phyloP scores from a whole-genome alignment of 495 filamentous ascomycete genomes.

The Xylaria grammica region DNA sequence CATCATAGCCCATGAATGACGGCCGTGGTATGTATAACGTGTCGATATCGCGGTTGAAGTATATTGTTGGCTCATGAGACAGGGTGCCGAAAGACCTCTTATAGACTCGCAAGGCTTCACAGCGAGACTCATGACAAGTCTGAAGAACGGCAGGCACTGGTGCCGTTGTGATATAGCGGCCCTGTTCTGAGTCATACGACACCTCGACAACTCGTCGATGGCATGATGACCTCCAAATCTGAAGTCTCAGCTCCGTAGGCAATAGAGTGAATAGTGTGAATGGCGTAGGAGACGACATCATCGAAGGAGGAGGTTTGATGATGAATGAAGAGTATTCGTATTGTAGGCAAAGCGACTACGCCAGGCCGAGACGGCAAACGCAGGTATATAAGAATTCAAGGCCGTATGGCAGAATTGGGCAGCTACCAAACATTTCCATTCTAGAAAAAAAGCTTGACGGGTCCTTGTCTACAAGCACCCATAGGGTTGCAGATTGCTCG shows the following conservation, averaged over 20 bases:
- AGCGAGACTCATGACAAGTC: conserved; percentile 49
- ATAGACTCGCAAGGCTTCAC: conserved; percentile 49
- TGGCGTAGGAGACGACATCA: conserved; percentile 24
- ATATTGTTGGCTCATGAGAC: conserved; percentile 40
- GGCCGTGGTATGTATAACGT: conserved; percentile 55
- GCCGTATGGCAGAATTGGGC: not conserved
- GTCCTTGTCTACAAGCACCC: not conserved
- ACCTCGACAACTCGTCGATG: conserved; percentile 49
- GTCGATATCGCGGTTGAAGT: conserved; percentile 52
- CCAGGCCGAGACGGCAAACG: not conserved
- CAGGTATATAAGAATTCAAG: conserved; percentile 4
- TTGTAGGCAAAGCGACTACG: not conserved
- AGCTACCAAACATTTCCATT: not conserved
- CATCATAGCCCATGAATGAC: conserved; percentile 53
- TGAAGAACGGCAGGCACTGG: conserved; percentile 47
- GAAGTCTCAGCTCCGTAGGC: conserved; percentile 55
- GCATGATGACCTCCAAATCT: conserved; percentile 53
- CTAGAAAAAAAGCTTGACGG: not conserved
- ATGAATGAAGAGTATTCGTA: not conserved
- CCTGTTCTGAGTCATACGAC: conserved; percentile 38
- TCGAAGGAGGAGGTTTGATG: not conserved
- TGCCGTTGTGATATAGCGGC: conserved; percentile 43
- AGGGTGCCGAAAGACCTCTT: conserved; percentile 46
- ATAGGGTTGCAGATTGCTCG: conserved; percentile 1
- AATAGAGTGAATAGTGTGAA: conserved; percentile 50